Base-by-base conservation (phyloP, 495 filamentous ascomycete genomes). In the Aspergillus diversus region DNA sequence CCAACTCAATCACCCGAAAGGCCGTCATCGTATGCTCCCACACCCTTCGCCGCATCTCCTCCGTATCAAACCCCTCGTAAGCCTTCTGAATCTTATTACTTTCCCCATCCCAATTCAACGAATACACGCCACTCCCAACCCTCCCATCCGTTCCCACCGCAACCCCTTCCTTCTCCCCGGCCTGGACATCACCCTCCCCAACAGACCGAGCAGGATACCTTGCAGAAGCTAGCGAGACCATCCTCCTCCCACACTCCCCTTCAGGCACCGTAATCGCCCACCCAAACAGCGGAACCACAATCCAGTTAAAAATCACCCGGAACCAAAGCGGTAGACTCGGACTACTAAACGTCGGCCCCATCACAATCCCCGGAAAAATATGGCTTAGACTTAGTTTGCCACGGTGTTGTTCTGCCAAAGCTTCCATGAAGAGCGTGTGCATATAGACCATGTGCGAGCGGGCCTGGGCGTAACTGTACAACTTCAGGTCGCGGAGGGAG, bases 361-460 rank as follows among this genome's bases (percentile, higher is more conserved):
- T 17, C 47, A 60, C 58, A 16, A 60, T 13, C 2, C 58, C 58
- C 8, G 58, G 58, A 16, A 60, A 60, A n/a, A 60, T 60, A 32
- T 60, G 58, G 9, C 52, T 8, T 4, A 60, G 33, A 12, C 58
- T 11, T 12, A 60, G 58, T 15, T 33, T 50, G 7, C 48, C 58
- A 5, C 16, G 47, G 17, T 60, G 48, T 33, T 46, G 48, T 48
- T 60, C 58, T 1, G 58, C 58, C 34, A 60, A 15, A 0, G 3
- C 16, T 9, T 60, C 58, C 48, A 60, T 32, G 33, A 60, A 60
- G 33, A 37, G 39, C 1, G 58, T 60, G 17, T 60, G 58, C 58
- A 60, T 60, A 48, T 52, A 60, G n/a, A 35, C 31, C 58, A 60
- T 60, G 33, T 60, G 58, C 33, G 48, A 60, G 8, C 58, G 47